phyloP scores from a whole-genome alignment of 2,329 filamentous ascomycete species.

The Pseudogymnoascus sp. region DNA sequence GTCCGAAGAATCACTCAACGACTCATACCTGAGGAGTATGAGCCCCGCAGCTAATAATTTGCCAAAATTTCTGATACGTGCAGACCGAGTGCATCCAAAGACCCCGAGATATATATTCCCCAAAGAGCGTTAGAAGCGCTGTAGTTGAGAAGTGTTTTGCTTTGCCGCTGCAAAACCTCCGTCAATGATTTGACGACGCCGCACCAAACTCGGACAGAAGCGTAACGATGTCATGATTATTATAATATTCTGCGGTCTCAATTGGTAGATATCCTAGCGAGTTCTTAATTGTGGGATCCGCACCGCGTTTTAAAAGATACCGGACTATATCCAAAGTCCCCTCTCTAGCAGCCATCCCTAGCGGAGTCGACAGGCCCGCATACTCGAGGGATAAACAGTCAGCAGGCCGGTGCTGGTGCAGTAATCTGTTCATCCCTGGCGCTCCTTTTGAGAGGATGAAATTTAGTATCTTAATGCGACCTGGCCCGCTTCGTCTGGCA shows the following conservation, averaged over 20 bases:
- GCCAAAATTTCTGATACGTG: not conserved
- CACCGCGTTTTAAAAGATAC: too few species aligned
- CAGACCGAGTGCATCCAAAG: not conserved
- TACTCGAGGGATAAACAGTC: not conserved
- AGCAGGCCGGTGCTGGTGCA: not conserved
- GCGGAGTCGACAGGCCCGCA: not conserved
- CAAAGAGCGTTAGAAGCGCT: not conserved
- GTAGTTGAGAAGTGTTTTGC: not conserved
- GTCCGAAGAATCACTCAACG: not conserved
- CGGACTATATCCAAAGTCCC: too few species aligned
- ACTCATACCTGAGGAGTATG: not conserved
- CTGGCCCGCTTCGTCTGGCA: not conserved
- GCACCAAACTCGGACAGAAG: too few species aligned
- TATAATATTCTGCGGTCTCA: too few species aligned
- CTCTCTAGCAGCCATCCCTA: too few species aligned
- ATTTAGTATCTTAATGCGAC: not conserved
- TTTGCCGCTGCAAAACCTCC: too few species aligned
- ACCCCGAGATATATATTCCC: too few species aligned
- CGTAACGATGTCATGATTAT: too few species aligned
- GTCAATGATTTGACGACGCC: too few species aligned
- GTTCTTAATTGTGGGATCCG: too few species aligned
- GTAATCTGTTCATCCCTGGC: not conserved
- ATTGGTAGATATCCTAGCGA: too few species aligned
- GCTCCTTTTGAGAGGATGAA: not conserved
- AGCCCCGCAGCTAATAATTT: not conserved